Evolutionary conservation across 2,329 filamentous ascomycete species (phyloP), one percentile per base, ranked within the genome.

Genomic region (Esteya vermicola): DNA sequence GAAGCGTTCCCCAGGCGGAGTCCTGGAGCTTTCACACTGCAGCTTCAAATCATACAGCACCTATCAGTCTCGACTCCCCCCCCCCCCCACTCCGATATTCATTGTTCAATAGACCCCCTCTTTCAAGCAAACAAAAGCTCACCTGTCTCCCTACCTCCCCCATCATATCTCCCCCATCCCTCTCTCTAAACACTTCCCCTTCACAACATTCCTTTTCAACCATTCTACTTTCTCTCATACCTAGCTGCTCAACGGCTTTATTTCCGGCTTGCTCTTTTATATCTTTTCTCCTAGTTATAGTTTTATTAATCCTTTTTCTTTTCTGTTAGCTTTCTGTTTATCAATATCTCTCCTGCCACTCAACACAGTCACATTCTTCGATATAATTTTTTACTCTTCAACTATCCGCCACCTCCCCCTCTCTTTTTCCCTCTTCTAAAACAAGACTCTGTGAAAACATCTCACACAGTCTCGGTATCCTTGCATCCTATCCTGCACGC

Each of bases 101-200:
- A 23, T 31, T 38, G 36, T 38, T 23, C 36, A 38, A 32, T 13
- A 30, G 36, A n/a, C 16, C 33, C 33, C 21, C 18, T 16, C 33
- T 23, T 36, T 25, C n/a, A 36, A 27, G 30, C 26, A 31, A 31
- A 38, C 36, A 38, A 31, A 38, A 38, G 20, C 7, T 31, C 14
- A 16, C 36, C 21, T 20, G 16, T 38, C 20, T 19, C 28, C 28
- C 21, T 19, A 21, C 23, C 28, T 21, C 27, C 32, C 27, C 19
- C 12, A 9, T 19, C 33, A 10, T n/a, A 19, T 13, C 33, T 34
- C 33, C 9, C 10, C 19, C 21, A 9, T 22, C 12, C 19, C 19
- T 23, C n/a, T 6, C 20, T 34, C 5, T n/a, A 4, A 9, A 16
- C n/a, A 12, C 33, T 10, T 31, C 26, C 36, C 25, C 36, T 19